phyloP scores from a whole-genome alignment of 176 grass and related monocot genomes.

The Pontederia crassipes region DNA sequence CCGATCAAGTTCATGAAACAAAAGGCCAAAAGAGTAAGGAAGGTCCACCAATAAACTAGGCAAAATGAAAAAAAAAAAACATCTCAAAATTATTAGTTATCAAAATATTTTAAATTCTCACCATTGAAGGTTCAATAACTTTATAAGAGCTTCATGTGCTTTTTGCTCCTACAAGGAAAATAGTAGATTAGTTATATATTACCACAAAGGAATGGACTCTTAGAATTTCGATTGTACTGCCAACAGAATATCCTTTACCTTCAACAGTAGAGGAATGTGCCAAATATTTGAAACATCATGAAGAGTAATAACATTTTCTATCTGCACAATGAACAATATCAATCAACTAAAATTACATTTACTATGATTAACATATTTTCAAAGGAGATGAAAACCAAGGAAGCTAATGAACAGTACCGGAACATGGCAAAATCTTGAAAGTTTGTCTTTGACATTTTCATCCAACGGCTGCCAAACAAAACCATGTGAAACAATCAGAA shows the following conservation, averaged over 20 bases:
- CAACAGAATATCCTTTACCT: conserved; percentile 11
- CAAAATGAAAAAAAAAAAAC: too few relatives aligned
- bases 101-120: conserved; percentile 5
- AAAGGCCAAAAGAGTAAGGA: conserved; percentile 3
- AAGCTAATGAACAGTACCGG: conserved; percentile 7
- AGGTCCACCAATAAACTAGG: not conserved
- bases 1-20: not conserved
- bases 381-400: not conserved
- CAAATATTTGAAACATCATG: conserved; percentile 38
- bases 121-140: conserved; percentile 20
- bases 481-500: not conserved
- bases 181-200: not conserved
- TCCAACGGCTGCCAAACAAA: conserved; percentile 20
- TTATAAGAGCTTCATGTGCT: conserved; percentile 35
- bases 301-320: conserved; percentile 28
- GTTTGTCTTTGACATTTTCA: conserved; percentile 32
- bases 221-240: not conserved
- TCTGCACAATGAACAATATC: conserved; percentile 13
- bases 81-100: not conserved
- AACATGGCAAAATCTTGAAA: conserved; percentile 36
- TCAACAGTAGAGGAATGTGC: conserved; percentile 33
- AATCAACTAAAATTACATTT: not conserved
- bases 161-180: conserved; percentile 31
- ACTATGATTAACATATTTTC: not conserved
- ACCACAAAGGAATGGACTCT: not conserved